phyloP scores from a whole-genome alignment of 495 filamentous ascomycete species.

The Recurvomyces mirabilis region DNA sequence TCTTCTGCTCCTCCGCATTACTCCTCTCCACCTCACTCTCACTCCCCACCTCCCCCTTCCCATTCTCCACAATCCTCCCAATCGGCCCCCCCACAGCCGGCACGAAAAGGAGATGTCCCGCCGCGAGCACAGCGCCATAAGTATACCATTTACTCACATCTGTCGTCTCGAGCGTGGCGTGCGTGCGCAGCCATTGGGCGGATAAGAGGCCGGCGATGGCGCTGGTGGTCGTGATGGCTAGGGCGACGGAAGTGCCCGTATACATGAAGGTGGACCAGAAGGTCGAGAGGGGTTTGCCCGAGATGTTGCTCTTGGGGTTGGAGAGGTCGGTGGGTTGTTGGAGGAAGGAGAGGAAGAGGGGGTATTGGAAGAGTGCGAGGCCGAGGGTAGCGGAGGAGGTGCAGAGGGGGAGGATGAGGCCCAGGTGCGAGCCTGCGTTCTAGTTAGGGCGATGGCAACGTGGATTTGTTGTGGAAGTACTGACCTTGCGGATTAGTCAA shows the following conservation, averaged over 20 bases:
- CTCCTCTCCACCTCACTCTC: constrained; percentile 21
- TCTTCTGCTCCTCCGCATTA: constrained; percentile 29
- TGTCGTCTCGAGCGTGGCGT: constrained; percentile 18
- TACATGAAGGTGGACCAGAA: constrained; percentile 10
- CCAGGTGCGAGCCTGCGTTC: constrained; percentile 11
- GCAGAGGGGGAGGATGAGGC: constrained; percentile 19
- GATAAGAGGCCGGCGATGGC: constrained; percentile 10
- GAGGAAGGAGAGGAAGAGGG: constrained; percentile 15
- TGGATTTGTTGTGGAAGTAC: too few species aligned
- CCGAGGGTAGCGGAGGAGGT: constrained; percentile 16
- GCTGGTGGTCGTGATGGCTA: constrained; percentile 1
- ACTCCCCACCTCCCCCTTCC: constrained; percentile 2
- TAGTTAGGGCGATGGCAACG: too few species aligned
- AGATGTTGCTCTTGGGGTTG: too few species aligned
- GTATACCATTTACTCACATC: constrained; percentile 14
- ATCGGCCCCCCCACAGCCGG: constrained; percentile 11
- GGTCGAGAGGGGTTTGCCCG: constrained; percentile 12
- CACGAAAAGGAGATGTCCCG: constrained; percentile 14
- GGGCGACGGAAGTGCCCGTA: constrained; percentile 3
- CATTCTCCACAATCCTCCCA: constrained; percentile 14
- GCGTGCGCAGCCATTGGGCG: constrained; percentile 11
- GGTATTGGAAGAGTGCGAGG: constrained; percentile 18
- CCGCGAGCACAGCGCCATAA: constrained; percentile 12
- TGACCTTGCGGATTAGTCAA: too few species aligned
- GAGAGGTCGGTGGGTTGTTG: neutral